These are phyloP conservation scores for Thuidium tamariscinum DNA, from an alignment of 225 moss, liverwort and hornwort genomes.

Conservation along the genomic window DNA sequence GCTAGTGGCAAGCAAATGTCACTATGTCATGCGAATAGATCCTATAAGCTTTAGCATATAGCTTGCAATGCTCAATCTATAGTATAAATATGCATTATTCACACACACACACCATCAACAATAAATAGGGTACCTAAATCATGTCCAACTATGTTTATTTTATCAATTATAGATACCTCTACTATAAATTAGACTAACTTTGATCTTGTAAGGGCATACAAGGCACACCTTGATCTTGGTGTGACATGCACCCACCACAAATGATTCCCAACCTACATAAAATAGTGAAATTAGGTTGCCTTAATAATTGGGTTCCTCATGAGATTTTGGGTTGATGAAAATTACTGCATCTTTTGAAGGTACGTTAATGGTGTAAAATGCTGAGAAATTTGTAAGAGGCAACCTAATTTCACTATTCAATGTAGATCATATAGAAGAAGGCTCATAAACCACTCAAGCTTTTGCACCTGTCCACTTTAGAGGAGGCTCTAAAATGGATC, in stretches of 20 bases:
- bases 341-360: not conserved
- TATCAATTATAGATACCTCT: no score
- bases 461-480: no score
- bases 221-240: accelerated
- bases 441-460: no score
- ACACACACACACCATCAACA: no score
- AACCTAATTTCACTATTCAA: not conserved
- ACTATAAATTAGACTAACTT: no score
- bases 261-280: not conserved
- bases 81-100: no score
- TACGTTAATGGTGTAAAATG: not conserved
- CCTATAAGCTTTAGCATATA: not conserved
- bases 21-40: not conserved
- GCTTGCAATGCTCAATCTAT: accelerated
- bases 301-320: no score
- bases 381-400: accelerated
- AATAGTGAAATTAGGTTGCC: not conserved
- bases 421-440: not conserved
- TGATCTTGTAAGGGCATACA: no score
- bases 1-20: not conserved
- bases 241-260: no score
- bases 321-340: not conserved
- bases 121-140: no score
- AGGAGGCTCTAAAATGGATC: no score
- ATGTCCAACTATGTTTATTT: no score